These are phyloP conservation scores for Kwoniella sp. DNA, from an alignment of 768 basidiomycete genomes.

Conservation along the genomic window DNA sequence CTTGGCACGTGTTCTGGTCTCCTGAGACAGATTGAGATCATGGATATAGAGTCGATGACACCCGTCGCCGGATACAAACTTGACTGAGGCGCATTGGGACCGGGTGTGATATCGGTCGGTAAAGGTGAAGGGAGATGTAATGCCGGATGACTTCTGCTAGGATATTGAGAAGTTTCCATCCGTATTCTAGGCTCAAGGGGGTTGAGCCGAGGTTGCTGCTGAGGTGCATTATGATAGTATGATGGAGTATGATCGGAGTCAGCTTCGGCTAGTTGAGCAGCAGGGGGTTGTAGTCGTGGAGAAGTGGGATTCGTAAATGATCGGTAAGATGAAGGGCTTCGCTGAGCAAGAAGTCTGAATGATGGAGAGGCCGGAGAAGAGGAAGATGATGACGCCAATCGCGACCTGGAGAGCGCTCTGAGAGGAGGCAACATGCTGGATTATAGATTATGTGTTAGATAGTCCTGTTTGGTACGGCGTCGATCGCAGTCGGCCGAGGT, in stretches of 20 bases:
- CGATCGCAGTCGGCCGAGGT: neutral
- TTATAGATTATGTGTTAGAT: no score
- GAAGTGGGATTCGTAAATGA: slow-evolving; percentile 24
- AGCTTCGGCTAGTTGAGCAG: slow-evolving; percentile 37
- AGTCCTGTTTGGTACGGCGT: no score
- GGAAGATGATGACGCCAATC: neutral
- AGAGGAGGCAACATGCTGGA: slow-evolving; percentile 15
- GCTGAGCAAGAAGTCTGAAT: neutral
- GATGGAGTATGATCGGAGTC: slow-evolving; percentile 26
- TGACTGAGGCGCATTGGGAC: slow-evolving; percentile 20
- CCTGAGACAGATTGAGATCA: slow-evolving; percentile 53
- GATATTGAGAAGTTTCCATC: slow-evolving; percentile 17
- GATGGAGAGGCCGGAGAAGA: neutral
- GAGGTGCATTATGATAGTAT: slow-evolving; percentile 23
- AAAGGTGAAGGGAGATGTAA: slow-evolving; percentile 36
- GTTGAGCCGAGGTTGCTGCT: slow-evolving; percentile 17
- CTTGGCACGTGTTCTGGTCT: slow-evolving; percentile 45
- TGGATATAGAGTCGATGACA: slow-evolving; percentile 47
- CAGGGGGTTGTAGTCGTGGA: slow-evolving; percentile 29
- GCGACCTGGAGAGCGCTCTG: slow-evolving; percentile 7
- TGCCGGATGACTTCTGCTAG: slow-evolving; percentile 18
- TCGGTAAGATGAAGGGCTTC: slow-evolving; percentile 1
- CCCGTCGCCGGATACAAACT: slow-evolving; percentile 47
- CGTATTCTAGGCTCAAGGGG: slow-evolving; percentile 22
- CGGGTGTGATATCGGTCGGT: slow-evolving; percentile 31